Conservation (phyloP, 257 asterid species). For the Salvia miltiorrhiza region DNA sequence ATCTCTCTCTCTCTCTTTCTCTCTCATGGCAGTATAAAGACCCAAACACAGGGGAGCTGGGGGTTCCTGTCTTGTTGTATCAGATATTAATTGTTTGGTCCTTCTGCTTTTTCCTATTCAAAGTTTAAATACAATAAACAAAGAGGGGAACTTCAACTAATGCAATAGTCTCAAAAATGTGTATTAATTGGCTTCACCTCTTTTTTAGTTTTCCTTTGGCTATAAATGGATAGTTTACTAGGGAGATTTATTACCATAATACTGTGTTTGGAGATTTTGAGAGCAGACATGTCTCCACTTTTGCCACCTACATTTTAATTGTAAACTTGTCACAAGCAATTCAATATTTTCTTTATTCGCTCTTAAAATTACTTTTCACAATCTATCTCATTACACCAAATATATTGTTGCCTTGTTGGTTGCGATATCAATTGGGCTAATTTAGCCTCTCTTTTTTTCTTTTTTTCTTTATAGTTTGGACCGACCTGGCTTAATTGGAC, state of each 20-base stretch:
- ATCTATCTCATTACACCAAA: too few relatives aligned
- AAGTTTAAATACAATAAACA: slow-evolving; percentile 15
- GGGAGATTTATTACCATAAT: slow-evolving; percentile 22
- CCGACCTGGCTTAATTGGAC: too few relatives aligned
- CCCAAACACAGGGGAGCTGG: neutral
- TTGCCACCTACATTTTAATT: slow-evolving; percentile 5
- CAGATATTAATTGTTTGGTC: slow-evolving; percentile 12
- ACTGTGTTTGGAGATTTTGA: slow-evolving; percentile 22
- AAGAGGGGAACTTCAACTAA: slow-evolving; percentile 14
- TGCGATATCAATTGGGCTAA: too few relatives aligned
- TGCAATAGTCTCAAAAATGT: slow-evolving; percentile 15
- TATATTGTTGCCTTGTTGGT: too few relatives aligned
- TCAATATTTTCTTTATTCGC: too few relatives aligned
- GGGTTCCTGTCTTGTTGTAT: slow-evolving; percentile 3
- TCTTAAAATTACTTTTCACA: too few relatives aligned
- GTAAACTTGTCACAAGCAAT: neutral
- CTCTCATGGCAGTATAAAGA: neutral
- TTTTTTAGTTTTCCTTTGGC: slow-evolving; percentile 10
- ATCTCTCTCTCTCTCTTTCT: neutral
- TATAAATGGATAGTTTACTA: slow-evolving; percentile 21
- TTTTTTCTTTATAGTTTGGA: too few relatives aligned
- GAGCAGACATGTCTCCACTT: slow-evolving; percentile 32
- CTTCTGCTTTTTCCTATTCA: slow-evolving; percentile 6
- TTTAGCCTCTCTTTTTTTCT: too few relatives aligned
- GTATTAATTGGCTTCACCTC: neutral